phyloP scores from a whole-genome alignment of 2,329 filamentous ascomycete species.

The Diaporthe citrichinensis region DNA sequence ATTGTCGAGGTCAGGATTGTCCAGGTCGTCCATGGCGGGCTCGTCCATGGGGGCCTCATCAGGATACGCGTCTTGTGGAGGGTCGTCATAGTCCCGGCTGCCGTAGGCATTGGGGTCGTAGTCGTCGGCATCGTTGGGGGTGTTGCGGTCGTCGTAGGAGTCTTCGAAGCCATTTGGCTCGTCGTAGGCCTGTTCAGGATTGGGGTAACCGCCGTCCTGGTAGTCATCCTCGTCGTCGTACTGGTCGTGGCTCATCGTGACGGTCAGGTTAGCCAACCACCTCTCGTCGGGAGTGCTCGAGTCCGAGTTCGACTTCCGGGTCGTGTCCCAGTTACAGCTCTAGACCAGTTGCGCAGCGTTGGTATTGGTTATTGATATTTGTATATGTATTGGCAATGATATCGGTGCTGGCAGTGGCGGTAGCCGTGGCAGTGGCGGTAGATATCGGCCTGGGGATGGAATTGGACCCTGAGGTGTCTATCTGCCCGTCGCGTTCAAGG shows the following conservation, averaged over 20 bases:
- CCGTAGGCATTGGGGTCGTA: constrained; percentile 26
- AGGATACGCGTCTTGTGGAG: constrained; percentile 36
- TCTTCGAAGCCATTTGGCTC: constrained; percentile 28
- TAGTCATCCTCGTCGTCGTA: constrained; percentile 29
- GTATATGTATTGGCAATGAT: neutral
- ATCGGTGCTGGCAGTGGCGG: constrained; percentile 15
- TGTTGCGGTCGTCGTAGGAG: constrained; percentile 28
- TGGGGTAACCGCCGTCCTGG: constrained; percentile 27
- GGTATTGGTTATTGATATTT: neutral
- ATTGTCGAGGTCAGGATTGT: constrained; percentile 4
- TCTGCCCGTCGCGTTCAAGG: neutral
- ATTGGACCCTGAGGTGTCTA: neutral
- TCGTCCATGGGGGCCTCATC: constrained; percentile 15
- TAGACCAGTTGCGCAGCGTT: neutral
- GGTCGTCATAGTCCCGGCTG: constrained; percentile 32
- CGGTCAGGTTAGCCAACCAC: neutral
- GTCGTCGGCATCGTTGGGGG: constrained; percentile 32
- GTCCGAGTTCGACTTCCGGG: too few relatives aligned
- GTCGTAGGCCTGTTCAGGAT: constrained; percentile 32
- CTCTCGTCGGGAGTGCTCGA: neutral
- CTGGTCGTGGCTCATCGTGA: constrained; percentile 36
- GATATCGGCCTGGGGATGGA: neutral
- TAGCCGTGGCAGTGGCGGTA: neutral
- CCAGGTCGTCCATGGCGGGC: neutral
- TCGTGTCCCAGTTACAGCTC: neutral